Evolutionary conservation across 1,284 basidiomycete genomes (phyloP).

Genomic region (Rhodotorula sp.): DNA sequence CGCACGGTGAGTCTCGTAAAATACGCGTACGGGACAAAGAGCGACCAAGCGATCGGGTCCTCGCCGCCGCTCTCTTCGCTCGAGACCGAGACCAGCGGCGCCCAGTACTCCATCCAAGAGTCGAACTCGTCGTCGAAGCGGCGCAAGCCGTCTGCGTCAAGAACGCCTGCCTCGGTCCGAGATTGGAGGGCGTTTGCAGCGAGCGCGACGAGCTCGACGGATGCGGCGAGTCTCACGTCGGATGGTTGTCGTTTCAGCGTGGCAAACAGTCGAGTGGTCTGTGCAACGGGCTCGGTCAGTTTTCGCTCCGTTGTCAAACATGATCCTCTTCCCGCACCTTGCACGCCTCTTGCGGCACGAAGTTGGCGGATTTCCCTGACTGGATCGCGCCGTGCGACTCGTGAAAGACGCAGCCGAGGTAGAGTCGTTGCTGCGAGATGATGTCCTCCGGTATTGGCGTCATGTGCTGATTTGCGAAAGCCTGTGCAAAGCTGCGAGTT

Average conservation of each 20-base stretch:
- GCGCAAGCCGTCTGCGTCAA: conserved; percentile 24
- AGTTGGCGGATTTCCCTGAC: conserved; percentile 34
- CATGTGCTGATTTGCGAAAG: conserved; percentile 32
- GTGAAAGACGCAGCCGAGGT: conserved; percentile 38
- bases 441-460: conserved; percentile 26
- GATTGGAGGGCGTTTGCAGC: conserved; percentile 21
- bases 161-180: conserved; percentile 22
- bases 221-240: conserved; percentile 37
- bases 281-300: neutral
- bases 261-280: conserved; percentile 37
- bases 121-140: conserved; percentile 32
- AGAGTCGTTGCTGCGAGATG: conserved; percentile 32
- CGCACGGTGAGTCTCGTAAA: conserved; percentile 33
- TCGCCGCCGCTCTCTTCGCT: neutral
- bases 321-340: conserved; percentile 5
- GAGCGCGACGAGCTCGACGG: conserved; percentile 36
- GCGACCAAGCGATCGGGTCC: conserved; percentile 28
- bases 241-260: conserved; percentile 18
- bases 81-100: conserved; percentile 21
- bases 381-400: conserved; percentile 40
- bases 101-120: conserved; percentile 36
- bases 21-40: conserved; percentile 33
- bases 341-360: conserved; percentile 29
- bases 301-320: neutral
- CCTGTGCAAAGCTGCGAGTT: conserved; percentile 25